These are phyloP conservation scores for Neurospora intermedia DNA, from an alignment of 495 filamentous ascomycete genomes.

Conservation along the genomic window DNA sequence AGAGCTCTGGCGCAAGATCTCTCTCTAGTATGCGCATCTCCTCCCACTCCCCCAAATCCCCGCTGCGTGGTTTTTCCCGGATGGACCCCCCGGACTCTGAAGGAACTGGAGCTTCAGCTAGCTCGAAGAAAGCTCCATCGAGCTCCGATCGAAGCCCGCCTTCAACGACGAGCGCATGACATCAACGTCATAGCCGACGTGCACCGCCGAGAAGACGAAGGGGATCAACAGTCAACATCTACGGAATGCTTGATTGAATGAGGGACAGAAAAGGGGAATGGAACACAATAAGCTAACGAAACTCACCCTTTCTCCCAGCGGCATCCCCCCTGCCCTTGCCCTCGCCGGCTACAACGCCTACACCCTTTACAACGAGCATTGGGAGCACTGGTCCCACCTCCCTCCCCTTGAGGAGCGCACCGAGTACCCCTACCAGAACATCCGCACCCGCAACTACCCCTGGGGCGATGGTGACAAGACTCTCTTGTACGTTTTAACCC, in stretches of 20 bases:
- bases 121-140: background rate
- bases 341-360: slow-evolving; percentile 70
- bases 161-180: background rate
- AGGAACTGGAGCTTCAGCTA: background rate
- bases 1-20: slow-evolving; percentile 93
- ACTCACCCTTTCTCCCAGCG: slow-evolving; percentile 35
- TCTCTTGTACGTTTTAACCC: slow-evolving; percentile 28
- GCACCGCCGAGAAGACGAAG: background rate
- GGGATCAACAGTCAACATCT: background rate
- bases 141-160: background rate
- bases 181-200: background rate
- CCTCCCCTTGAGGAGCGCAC: slow-evolving; percentile 75
- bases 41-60: background rate
- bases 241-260: background rate
- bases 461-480: slow-evolving; percentile 89
- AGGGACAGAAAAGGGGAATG: background rate
- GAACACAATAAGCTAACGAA: slow-evolving; percentile 5
- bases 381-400: slow-evolving; percentile 86
- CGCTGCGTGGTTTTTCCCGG: slow-evolving; percentile 20
- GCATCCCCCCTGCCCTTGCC: slow-evolving; percentile 56
- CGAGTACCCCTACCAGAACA: slow-evolving; percentile 92
- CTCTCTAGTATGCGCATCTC: slow-evolving; percentile 62
- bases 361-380: slow-evolving; percentile 85
- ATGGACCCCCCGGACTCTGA: background rate
- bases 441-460: slow-evolving; percentile 78